Conservation (phyloP, 345 rosid genomes). For the Eucalyptus coolabah region DNA sequence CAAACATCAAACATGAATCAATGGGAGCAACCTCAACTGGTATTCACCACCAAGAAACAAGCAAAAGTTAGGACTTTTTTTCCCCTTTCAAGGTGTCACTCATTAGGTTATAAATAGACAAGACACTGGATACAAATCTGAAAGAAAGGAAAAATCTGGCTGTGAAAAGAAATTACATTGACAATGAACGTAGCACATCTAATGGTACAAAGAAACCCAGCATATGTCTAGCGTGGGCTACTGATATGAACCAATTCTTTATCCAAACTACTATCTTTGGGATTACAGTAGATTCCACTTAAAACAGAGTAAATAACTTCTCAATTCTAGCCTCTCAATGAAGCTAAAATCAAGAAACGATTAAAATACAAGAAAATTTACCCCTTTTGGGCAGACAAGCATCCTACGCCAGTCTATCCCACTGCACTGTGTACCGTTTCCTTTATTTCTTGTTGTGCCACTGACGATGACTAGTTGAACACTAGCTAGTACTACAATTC, state of each 20-base stretch:
- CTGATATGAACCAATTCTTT: neutral
- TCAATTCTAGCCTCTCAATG: neutral
- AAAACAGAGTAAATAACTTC: neutral
- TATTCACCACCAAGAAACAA: neutral
- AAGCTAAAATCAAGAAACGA: neutral
- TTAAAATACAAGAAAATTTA: neutral
- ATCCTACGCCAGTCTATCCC: neutral
- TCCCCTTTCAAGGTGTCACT: fast-evolving
- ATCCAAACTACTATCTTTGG: neutral
- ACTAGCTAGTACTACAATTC: neutral
- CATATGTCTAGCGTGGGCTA: neutral
- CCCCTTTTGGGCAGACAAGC: neutral
- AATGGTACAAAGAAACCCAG: neutral
- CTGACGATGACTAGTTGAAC: neutral
- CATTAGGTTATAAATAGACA: neutral
- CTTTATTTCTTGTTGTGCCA: neutral
- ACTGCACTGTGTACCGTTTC: fast-evolving
- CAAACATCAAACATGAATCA: too few relatives aligned
- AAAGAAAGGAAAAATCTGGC: neutral
- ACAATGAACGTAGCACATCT: neutral
- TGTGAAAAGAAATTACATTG: neutral
- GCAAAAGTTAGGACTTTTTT: neutral
- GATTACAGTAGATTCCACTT: neutral
- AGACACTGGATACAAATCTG: neutral
- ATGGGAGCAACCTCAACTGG: neutral